Base-by-base conservation (phyloP, 1,139 yeast genomes). In the Pneumocystis murina region DNA sequence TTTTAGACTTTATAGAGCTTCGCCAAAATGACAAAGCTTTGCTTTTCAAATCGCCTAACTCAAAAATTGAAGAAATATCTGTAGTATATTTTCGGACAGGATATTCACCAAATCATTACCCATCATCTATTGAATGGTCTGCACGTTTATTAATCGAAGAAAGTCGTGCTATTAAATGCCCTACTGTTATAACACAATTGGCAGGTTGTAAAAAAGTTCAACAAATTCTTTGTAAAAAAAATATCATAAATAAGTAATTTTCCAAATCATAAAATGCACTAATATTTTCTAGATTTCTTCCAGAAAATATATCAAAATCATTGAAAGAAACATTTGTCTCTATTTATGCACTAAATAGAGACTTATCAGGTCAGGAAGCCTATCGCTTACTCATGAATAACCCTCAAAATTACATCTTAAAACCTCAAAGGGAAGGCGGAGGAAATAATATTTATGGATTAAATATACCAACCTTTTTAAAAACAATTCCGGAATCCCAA, bases 381-480 rank as follows among this genome's bases (percentile, higher is more conserved):
- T 82, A 82, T 66, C 76, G 80, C 66, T 75, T 88, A 62, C 96
- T 95, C 1, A 76, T 85, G 62, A 83, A 83, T 67, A 68, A 75
- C 0, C 92, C 97, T 0, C 81, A 82, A 65, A 79, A 80, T 43
- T 92, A 78, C 73, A 98, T 92, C 0, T 79, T 92, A 70, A 92
- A 92, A 72, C 98, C 98, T 2, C 98, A 94, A 75, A 82, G 98
- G 77, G 98, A 92, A 77, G 98, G 98, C 54, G 86, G 86, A 60
- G 98, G 98, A 30, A 90, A 92, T 74, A 92, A 92, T 72, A 81
- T 92, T 63, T 92, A 92, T 76, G 87, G 87, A 70, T 82, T 82
- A 61, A 86, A 88, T 69, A 92, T 92, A 64, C 96, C 97, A 1
- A 76, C 67, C 0, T 91, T 88, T 71, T 77, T 92, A 69, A 73